These are phyloP conservation scores for Ambrosia trifida DNA, from an alignment of 129 eudicot species.

Conservation along the genomic window DNA sequence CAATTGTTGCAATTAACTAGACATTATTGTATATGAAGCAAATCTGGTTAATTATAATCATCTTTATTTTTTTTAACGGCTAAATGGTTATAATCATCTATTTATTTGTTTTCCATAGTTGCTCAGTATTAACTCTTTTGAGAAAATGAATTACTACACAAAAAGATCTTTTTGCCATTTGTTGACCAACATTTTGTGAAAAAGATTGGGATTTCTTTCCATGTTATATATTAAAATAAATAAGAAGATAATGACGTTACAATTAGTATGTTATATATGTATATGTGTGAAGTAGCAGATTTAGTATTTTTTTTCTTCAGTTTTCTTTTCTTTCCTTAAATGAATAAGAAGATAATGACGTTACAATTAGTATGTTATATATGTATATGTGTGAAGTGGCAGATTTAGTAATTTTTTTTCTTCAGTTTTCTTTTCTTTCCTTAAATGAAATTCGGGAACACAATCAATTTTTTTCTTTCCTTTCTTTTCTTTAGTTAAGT, in stretches of 20 bases:
- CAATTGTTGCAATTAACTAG: conserved; percentile 19
- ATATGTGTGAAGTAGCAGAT: background rate
- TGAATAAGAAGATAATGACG: background rate
- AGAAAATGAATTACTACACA: conserved; percentile 17
- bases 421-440: too few relatives aligned
- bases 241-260: background rate
- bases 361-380: background rate
- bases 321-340: background rate
- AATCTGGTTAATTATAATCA: conserved; percentile 30
- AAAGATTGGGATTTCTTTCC: background rate
- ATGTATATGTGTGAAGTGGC: background rate
- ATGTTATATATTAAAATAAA: background rate
- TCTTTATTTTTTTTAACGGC: conserved; percentile 28
- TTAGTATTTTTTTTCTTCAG: too few relatives aligned
- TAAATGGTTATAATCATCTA: conserved; percentile 27
- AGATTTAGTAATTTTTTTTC: too few relatives aligned
- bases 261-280: background rate
- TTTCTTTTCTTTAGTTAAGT: too few relatives aligned
- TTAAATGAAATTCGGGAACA: too few relatives aligned
- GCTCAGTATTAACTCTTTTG: background rate
- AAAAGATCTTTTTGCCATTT: background rate
- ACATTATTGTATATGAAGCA: conserved; percentile 20
- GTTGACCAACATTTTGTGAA: background rate
- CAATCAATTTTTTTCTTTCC: too few relatives aligned
- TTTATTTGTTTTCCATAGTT: conserved; percentile 22